Evolutionary conservation across 2,329 filamentous ascomycete genomes (phyloP), one percentile per base, ranked within the genome.

Genomic region (Ophiobolus disseminans): DNA sequence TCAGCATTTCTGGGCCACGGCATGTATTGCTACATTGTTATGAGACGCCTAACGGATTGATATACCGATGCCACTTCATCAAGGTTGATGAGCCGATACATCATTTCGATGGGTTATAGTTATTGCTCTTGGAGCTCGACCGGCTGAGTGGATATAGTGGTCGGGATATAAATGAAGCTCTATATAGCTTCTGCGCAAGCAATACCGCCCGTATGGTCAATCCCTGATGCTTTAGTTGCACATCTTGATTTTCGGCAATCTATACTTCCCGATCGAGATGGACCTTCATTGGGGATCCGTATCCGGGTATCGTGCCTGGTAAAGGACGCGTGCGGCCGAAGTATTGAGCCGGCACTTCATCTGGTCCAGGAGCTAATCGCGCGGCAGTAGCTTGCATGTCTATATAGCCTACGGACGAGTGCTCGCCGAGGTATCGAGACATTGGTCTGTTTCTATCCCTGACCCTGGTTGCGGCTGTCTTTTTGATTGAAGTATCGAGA

Each of bases 211-310:
- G 28, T 45, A 48, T 48, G 45, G 35, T 48, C 44, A 30, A 41
- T 21, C 45, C 40, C 30, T 40, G 45, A 16, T 23, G 10, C 16
- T 16, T 26, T 35, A 14, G 30, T 16, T 41, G 30, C 31, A 11
- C 30, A 36, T 22, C 40, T 40, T 26, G 40, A 34, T 37, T 50
- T 25, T 45, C 41, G 47, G 36, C 25, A 50, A 50, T 50, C 36
- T 45, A 50, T 28, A 37, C 13, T 30, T 10, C n/a, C n/a, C n/a
- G 9, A 32, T 32, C 9, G 30, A 14, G 30, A 7, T 32, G 30
- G 7, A 14, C 30, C 9, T 10, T 32, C n/a, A 14, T 32, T 32
- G 30, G 19, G 16, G 26, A 16, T 21, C 17, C 19, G 5, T 4
- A 43, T 49, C 26, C 17, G 23, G 35, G 40, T 28, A 23, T 31